Conservation (phyloP, 2,329 filamentous ascomycete species). For the Triangularia verruculosa region DNA sequence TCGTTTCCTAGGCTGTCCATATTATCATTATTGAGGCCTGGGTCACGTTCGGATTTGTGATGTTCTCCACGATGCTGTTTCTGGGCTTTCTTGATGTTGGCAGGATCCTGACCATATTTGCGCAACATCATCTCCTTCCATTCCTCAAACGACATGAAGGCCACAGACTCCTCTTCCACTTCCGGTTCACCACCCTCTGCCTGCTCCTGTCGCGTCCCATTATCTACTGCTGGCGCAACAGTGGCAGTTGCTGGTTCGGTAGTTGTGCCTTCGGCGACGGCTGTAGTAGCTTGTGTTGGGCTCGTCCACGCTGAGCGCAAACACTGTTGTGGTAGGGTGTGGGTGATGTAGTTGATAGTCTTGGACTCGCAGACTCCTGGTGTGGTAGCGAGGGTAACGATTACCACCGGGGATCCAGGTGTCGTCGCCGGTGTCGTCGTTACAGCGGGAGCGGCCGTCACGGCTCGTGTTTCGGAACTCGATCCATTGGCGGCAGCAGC, state of each 20-base stretch:
- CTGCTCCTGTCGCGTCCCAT: conserved; percentile 19
- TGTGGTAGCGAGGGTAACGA: not conserved
- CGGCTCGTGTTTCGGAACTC: conserved; percentile 8
- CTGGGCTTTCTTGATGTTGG: conserved; percentile 50
- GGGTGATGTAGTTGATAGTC: conserved; percentile 80
- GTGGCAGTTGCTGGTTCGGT: conserved; percentile 14
- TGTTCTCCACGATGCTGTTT: conserved; percentile 51
- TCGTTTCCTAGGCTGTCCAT: conserved; percentile 83
- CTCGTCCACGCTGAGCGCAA: conserved; percentile 59
- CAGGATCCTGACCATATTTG: conserved; percentile 70
- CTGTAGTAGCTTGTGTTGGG: conserved; percentile 22
- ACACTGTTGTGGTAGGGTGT: conserved; percentile 73
- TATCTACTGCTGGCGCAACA: conserved; percentile 12
- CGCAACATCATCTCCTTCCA: conserved; percentile 95
- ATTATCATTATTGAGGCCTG: conserved; percentile 60
- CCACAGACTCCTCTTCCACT: conserved; percentile 59
- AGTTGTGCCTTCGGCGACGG: conserved; percentile 15
- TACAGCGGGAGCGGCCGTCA: conserved; percentile 13
- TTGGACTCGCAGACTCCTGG: conserved; percentile 51
- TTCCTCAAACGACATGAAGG: conserved; percentile 93
- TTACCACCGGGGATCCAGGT: not conserved
- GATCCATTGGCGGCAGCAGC: conserved; percentile 18
- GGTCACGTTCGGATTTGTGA: conserved; percentile 47
- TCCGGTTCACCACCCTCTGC: conserved; percentile 35
- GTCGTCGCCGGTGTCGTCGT: not conserved